These are phyloP conservation scores for Cytospora piceicola DNA, from an alignment of 2,329 filamentous ascomycete species.

Conservation along the genomic window DNA sequence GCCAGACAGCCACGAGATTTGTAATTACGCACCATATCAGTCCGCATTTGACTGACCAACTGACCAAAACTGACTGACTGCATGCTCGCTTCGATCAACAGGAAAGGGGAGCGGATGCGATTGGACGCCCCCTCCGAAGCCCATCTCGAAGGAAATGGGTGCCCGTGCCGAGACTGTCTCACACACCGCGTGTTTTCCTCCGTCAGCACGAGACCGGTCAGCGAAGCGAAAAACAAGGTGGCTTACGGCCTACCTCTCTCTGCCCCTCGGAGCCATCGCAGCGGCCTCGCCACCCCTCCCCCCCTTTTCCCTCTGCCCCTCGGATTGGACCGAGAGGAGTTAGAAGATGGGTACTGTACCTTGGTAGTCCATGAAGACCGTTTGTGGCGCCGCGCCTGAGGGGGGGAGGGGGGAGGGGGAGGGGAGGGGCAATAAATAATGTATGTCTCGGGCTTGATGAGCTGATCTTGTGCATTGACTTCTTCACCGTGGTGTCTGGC, in stretches of 20 bases:
- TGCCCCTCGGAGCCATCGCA: too few relatives aligned
- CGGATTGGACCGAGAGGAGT: neutral
- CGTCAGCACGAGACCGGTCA: neutral
- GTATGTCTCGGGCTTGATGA: neutral
- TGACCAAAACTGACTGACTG: too few relatives aligned
- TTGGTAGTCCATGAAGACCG: neutral
- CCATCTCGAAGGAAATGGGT: neutral
- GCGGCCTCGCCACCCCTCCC: too few relatives aligned
- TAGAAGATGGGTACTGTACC: neutral
- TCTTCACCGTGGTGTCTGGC: neutral
- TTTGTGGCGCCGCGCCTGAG: neutral
- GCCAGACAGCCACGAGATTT: neutral
- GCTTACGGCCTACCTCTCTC: too few relatives aligned
- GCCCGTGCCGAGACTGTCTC: neutral
- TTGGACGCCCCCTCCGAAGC: constrained; percentile 1
- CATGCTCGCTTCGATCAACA: neutral
- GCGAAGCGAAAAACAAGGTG: too few relatives aligned
- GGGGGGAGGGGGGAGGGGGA: neutral
- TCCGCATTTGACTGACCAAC: neutral
- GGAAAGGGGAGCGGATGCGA: neutral
- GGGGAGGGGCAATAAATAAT: neutral
- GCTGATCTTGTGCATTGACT: neutral
- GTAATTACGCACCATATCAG: neutral
- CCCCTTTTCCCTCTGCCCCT: too few relatives aligned
- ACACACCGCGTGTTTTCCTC: neutral